phyloP scores from a whole-genome alignment of 2,329 filamentous ascomycete genomes.

The Ustulina deusta region DNA sequence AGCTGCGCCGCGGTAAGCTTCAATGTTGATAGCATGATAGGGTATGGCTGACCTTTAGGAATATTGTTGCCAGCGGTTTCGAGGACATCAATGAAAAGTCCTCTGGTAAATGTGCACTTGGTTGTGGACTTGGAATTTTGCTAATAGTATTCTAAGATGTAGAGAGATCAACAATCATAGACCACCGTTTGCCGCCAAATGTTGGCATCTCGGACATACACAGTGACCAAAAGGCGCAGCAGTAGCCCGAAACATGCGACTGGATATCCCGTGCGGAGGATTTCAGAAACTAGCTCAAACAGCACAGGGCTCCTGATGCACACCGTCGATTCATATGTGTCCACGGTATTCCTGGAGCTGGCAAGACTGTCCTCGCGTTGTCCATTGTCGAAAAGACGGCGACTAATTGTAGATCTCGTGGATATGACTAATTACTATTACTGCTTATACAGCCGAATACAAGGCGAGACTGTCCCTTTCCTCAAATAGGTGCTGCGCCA shows the following conservation, averaged over 20 bases:
- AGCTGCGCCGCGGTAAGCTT: slow-evolving; percentile 15
- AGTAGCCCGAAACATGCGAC: slow-evolving; percentile 31
- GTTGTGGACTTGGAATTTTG: not conserved
- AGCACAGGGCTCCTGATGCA: too few relatives aligned
- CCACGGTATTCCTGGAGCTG: slow-evolving; percentile 45
- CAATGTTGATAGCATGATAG: not conserved
- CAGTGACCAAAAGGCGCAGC: slow-evolving; percentile 13
- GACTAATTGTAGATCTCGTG: slow-evolving; percentile 29
- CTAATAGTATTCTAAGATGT: slow-evolving; percentile 6
- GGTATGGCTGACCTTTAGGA: slow-evolving; percentile 2
- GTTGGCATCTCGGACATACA: slow-evolving; percentile 15
- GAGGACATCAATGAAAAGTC: not conserved
- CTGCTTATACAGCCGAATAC: slow-evolving; percentile 46
- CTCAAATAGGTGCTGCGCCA: slow-evolving; percentile 46
- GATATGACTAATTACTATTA: slow-evolving; percentile 52
- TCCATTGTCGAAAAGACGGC: slow-evolving; percentile 45
- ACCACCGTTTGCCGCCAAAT: slow-evolving; percentile 1
- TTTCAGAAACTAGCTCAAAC: slow-evolving; percentile 28
- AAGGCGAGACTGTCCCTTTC: slow-evolving; percentile 48
- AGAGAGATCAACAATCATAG: slow-evolving; percentile 11
- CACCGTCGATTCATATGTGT: slow-evolving; percentile 36
- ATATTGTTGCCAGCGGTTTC: not conserved
- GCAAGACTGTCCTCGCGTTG: slow-evolving; percentile 50
- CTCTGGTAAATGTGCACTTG: not conserved
- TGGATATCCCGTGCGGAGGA: slow-evolving; percentile 27